Conservation (phyloP, 2,329 filamentous ascomycete species). For the Dryadomyces quercivorus region DNA sequence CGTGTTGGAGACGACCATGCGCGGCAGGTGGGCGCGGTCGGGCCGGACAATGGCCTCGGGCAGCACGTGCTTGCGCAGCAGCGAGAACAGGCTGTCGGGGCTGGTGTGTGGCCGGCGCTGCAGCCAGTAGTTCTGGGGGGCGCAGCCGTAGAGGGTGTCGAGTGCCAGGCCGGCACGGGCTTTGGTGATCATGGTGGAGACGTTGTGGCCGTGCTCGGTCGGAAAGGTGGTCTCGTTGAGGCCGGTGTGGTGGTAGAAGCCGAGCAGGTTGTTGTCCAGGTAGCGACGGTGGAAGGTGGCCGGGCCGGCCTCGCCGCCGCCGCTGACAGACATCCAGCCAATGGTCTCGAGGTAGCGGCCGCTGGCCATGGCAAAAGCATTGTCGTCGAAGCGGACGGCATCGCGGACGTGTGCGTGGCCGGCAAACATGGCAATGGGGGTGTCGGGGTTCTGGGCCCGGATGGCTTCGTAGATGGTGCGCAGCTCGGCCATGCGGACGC, state of each 20-base stretch:
- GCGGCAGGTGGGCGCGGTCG: slow-evolving; percentile 35
- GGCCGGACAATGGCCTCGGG: slow-evolving; percentile 51
- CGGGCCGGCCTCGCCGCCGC: background rate
- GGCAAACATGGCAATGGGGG: slow-evolving; percentile 82
- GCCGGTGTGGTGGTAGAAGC: slow-evolving; percentile 68
- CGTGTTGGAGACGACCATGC: slow-evolving; percentile 72
- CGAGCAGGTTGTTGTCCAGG: slow-evolving; percentile 87
- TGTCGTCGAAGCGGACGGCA: slow-evolving; percentile 65
- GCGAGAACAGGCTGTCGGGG: slow-evolving; percentile 65
- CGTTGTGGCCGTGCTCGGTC: slow-evolving; percentile 61
- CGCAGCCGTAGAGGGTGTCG: slow-evolving; percentile 69
- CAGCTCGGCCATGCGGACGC: slow-evolving; percentile 70
- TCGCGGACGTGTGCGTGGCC: slow-evolving; percentile 87
- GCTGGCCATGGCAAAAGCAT: slow-evolving; percentile 69
- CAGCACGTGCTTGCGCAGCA: slow-evolving; percentile 65
- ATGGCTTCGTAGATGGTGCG: slow-evolving; percentile 67
- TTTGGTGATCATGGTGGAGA: slow-evolving; percentile 55
- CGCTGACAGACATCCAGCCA: slow-evolving; percentile 73
- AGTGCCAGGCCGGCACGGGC: slow-evolving; percentile 61
- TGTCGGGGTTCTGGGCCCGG: slow-evolving; percentile 62
- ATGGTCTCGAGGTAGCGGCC: slow-evolving; percentile 93
- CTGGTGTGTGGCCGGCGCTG: slow-evolving; percentile 62
- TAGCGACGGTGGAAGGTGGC: slow-evolving; percentile 62
- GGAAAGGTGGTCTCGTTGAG: slow-evolving; percentile 61
- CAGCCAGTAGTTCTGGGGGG: slow-evolving; percentile 72